A percentile compares a stretch with the other conserved stretches of the same genome.
Conservation (phyloP, 2,329 filamentous ascomycete genomes). For the Thelonectria discophora region DNA sequence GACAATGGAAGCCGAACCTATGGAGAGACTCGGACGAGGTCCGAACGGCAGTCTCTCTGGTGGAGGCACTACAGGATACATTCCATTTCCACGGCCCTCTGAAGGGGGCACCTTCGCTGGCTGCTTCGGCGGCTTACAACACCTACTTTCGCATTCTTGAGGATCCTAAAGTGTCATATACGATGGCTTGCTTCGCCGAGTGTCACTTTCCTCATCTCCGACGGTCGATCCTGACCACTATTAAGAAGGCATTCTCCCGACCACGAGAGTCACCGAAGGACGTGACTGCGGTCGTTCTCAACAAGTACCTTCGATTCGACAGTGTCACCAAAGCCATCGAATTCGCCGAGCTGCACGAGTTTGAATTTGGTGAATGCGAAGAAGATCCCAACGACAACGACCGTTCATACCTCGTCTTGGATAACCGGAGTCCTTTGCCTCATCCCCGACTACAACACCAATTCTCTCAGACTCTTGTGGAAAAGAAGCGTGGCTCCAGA, state of each 20-base stretch:
- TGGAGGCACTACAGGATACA: constrained; percentile 68
- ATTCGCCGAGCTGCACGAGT: constrained; percentile 67
- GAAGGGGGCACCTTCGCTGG: constrained; percentile 57
- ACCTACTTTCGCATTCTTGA: constrained; percentile 70
- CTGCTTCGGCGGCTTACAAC: constrained; percentile 59
- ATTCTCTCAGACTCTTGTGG: constrained; percentile 66
- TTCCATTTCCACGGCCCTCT: constrained; percentile 66
- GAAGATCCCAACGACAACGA: constrained; percentile 48
- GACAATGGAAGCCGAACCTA: constrained; percentile 64
- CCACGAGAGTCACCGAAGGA: constrained; percentile 67
- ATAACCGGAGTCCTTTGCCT: constrained; percentile 54
- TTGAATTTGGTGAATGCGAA: constrained; percentile 57
- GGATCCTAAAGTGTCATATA: constrained; percentile 67
- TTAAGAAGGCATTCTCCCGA: constrained; percentile 64
- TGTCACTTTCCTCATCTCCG: constrained; percentile 71
- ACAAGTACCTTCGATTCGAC: constrained; percentile 71
- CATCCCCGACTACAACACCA: constrained; percentile 63
- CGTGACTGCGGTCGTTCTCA: constrained; percentile 65
- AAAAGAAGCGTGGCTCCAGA: constrained; percentile 64
- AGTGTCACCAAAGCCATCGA: constrained; percentile 71
- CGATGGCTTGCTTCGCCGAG: constrained; percentile 75
- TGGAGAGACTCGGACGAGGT: constrained; percentile 66
- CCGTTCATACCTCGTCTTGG: constrained; percentile 55
- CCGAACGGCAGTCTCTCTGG: constrained; percentile 68
- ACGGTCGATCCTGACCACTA: constrained; percentile 63